Base-by-base conservation (phyloP, 768 basidiomycete genomes). In the Gymnopilus junonius region DNA sequence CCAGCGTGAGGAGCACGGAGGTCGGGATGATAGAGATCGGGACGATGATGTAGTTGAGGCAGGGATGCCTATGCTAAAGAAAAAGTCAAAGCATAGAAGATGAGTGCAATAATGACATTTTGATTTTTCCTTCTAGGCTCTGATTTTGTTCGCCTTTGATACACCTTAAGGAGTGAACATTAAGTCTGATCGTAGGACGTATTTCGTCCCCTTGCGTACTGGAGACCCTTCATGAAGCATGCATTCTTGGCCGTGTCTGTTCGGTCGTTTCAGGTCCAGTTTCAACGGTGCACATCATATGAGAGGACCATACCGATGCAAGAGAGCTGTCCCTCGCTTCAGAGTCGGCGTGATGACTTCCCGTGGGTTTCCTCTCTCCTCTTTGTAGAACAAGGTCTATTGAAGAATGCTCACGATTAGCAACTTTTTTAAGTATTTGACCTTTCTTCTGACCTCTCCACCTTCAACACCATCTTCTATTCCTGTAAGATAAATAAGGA, bases 21-120 rank as follows among this genome's bases (percentile, higher is more conserved):
- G 82, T 20, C 81, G 79, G 61, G 95, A 95, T 70, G 91, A 94
- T 57, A 83, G 85, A 71, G 96, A 97, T 77, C 81, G 95, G 63
- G 97, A 98, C 67, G 97, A 99, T 71, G 97, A 98, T 77, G 82
- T 89, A 20, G 87, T 94, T 8, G 92, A 98, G 76, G 95, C 93
- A 46, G 96, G 95, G 1, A 88, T 97, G 85, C 93, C 94, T 15
- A 77, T 70, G 43, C 78, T 70, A 56, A 88, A 85, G 78, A 89
- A 83, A 71, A 80, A 75, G 63, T 72, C 70, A 15, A 91, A 83
- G 74, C 76, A 80, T 29, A 79, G 82, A 55, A 58, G 62, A 55
- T 65, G 48, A 68, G 25, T 15, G 20, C 37, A 45, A 48, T 61
- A 20, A 29, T 42, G 34, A 27, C 4, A n/a, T 10, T 12, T 25